Percentiles rank a stretch among this genome's conserved stretches.
These are phyloP conservation scores for Coemansia sp. DNA, from an alignment of 192 early-diverging fungal genomes.

Conservation along the genomic window DNA sequence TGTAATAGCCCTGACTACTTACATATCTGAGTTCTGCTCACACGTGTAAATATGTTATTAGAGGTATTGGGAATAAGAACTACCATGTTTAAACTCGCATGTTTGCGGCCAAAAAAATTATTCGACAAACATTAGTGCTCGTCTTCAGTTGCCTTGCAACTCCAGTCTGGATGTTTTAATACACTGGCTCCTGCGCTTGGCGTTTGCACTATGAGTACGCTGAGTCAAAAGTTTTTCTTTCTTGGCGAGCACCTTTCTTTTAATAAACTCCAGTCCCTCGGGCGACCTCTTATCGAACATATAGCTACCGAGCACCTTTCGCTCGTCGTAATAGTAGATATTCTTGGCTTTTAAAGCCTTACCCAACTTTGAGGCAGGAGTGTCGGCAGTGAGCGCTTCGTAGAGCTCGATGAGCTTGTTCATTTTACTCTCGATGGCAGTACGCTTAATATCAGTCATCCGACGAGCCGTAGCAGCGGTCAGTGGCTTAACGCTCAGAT, in stretches of 20 bases:
- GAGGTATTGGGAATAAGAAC: too few species aligned
- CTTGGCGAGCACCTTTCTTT: neutral
- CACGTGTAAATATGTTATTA: too few species aligned
- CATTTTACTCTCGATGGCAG: neutral
- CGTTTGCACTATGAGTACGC: neutral
- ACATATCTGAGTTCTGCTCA: too few species aligned
- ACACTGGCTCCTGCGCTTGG: neutral
- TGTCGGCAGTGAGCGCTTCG: neutral
- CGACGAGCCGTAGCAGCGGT: neutral
- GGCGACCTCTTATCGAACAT: constrained; percentile 1
- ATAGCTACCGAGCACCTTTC: neutral
- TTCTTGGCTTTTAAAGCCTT: neutral
- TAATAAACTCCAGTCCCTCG: neutral
- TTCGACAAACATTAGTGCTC: too few species aligned
- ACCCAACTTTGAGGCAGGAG: neutral
- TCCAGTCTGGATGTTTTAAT: neutral
- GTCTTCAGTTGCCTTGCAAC: neutral
- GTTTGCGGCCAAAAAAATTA: too few species aligned
- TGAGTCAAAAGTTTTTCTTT: neutral
- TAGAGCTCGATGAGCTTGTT: neutral
- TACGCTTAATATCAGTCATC: neutral
- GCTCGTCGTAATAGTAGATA: neutral
- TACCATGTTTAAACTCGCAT: too few species aligned
- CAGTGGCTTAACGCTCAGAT: neutral
- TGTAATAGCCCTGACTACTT: neutral